Base-by-base conservation (phyloP, 1,139 yeast species). In the Taphrina sp. region DNA sequence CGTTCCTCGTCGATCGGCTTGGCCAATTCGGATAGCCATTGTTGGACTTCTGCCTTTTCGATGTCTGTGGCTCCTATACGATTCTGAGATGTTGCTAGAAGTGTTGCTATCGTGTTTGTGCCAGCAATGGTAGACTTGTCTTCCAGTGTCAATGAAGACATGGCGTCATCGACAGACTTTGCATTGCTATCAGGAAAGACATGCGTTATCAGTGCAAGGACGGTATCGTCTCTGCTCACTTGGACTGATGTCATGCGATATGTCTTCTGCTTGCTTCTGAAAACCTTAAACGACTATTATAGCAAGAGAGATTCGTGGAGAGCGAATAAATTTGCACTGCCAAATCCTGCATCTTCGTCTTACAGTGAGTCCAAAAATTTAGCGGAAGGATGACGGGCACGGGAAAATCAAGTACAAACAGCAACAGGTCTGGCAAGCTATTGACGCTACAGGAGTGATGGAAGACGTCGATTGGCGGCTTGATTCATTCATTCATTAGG, bases 1-100 rank as follows among this genome's bases (percentile, higher is more conserved):
- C 19, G 4, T 61, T 83, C 72, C 20, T 80, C 72, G 58, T 77
- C 81, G 41, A 83, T 81, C 64, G 84, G 72, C 66, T 86, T 76
- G 59, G 72, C 70, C 24, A 90, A 76, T 58, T 87, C 76, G 8
- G 95, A 82, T 61, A 77, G 76, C 84, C 92, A 89, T 73, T 90
- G 96, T 38, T 88, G 77, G 61, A 79, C 76, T 63, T 84, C 77
- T 12, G 96, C 96, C 63, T 76, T 74, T 72, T 79, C 81, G 36
- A 67, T 58, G 36, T 66, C 68, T 22, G 63, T 49, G 14, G 16
- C n/a, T 3, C 53, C 55, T 14, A 52, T 28, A 38, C 56, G 46
- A 23, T 38, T 19, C 10, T 29, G 29, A 5, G 5, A 14, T 4
- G 39, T 5, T 1, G 59, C 57, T 19, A 60, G 29, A n/a, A 29